Evolutionary conservation across 225 moss, liverwort and hornwort species (phyloP).

Genomic region (Pleurozium schreberi): DNA sequence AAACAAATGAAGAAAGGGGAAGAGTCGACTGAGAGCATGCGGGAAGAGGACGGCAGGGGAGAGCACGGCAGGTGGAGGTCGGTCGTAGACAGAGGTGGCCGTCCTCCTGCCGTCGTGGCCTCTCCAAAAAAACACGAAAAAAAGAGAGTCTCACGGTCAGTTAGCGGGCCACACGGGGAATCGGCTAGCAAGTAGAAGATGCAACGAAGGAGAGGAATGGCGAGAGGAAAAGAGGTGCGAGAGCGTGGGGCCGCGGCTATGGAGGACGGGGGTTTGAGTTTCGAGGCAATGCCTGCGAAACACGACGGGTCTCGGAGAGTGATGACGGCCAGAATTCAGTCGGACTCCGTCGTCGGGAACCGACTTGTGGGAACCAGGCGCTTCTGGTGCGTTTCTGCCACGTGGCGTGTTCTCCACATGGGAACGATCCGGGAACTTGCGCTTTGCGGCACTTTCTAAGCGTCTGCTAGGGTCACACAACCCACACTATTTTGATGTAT

Average conservation of each 20-base stretch:
- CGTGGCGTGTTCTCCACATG: background rate
- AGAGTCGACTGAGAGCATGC: background rate
- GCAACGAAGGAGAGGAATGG: background rate
- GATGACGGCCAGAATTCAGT: background rate
- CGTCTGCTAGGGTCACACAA: background rate
- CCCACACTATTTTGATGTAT: background rate
- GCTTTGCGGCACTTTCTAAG: background rate
- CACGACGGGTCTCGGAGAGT: background rate
- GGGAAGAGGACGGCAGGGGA: background rate
- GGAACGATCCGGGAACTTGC: background rate
- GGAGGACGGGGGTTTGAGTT: background rate
- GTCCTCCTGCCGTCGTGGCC: background rate
- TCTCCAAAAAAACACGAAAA: background rate
- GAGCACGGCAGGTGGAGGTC: constrained; percentile 17
- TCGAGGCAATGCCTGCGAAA: background rate
- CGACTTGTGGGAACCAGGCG: background rate
- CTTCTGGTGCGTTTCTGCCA: background rate
- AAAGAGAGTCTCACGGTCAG: background rate
- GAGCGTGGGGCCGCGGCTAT: background rate
- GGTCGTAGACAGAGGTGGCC: background rate
- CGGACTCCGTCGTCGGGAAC: background rate
- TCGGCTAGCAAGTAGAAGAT: background rate
- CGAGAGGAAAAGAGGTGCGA: background rate
- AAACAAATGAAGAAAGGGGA: background rate
- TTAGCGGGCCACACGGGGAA: background rate